These are phyloP conservation scores for Aspergillus bridgeri DNA, from an alignment of 495 filamentous ascomycete species.

Conservation along the genomic window DNA sequence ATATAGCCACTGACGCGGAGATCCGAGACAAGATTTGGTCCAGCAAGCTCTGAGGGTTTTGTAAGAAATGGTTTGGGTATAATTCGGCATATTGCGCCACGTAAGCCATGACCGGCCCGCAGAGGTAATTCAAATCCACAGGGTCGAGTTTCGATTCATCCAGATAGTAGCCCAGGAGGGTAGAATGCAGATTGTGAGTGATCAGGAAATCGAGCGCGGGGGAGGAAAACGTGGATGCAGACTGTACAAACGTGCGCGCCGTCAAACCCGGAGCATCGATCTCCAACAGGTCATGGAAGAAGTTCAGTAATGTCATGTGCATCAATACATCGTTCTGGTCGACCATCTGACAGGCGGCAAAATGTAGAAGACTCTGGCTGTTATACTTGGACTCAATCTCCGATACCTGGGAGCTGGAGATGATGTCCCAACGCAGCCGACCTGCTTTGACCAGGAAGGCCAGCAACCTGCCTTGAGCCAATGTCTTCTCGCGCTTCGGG, in stretches of 20 bases:
- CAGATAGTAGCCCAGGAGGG: slow-evolving; percentile 50
- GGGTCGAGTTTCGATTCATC: slow-evolving; percentile 49
- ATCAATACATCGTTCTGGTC: slow-evolving; percentile 71
- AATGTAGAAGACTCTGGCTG: slow-evolving; percentile 64
- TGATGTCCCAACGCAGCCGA: slow-evolving; percentile 56
- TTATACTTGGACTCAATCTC: slow-evolving; percentile 58
- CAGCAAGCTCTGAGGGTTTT: slow-evolving; percentile 35
- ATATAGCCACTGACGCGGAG: slow-evolving; percentile 38
- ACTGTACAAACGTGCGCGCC: slow-evolving; percentile 31
- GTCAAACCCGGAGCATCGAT: slow-evolving; percentile 37
- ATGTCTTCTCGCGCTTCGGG: slow-evolving; percentile 60
- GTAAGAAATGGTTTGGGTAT: slow-evolving; percentile 54
- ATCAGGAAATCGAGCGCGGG: slow-evolving; percentile 56
- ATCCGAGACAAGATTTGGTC: slow-evolving; percentile 48
- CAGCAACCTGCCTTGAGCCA: slow-evolving; percentile 76
- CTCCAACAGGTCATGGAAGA: slow-evolving; percentile 64
- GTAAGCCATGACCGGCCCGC: slow-evolving; percentile 54
- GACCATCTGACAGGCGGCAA: slow-evolving; percentile 70
- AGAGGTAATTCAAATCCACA: slow-evolving; percentile 50
- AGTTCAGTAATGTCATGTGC: slow-evolving; percentile 75
- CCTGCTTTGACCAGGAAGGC: slow-evolving; percentile 67
- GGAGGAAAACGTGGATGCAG: slow-evolving; percentile 44
- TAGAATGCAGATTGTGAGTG: slow-evolving; percentile 46
- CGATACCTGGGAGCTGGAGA: slow-evolving; percentile 55
- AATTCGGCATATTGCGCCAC: slow-evolving; percentile 52